Conservation (phyloP, 129 eudicot genomes). For the Silybum marianum region DNA sequence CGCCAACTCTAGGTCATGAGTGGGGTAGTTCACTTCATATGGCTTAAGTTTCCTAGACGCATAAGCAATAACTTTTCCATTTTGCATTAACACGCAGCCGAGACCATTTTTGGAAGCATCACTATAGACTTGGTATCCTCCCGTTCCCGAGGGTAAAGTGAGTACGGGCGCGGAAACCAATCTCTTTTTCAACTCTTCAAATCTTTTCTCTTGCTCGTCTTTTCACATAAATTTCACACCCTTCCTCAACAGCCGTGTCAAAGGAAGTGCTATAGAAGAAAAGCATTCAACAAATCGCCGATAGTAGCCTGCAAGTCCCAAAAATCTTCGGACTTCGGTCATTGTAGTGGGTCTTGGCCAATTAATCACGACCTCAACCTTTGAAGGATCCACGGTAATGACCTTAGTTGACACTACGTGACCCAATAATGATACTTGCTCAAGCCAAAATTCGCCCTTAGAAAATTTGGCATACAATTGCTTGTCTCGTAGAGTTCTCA, state of each 20-base stretch:
- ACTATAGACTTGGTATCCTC: not conserved
- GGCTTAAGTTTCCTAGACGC: too few relatives aligned
- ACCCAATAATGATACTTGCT: too few relatives aligned
- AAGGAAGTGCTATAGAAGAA: not conserved
- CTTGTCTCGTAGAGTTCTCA: too few relatives aligned
- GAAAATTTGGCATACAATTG: too few relatives aligned
- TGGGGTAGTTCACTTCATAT: not conserved
- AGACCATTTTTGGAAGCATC: too few relatives aligned
- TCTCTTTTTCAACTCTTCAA: too few relatives aligned
- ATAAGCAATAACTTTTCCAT: too few relatives aligned
- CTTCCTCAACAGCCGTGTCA: too few relatives aligned
- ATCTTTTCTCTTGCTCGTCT: too few relatives aligned
- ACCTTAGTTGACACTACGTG: not conserved
- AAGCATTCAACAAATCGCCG: not conserved
- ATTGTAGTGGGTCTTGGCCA: not conserved
- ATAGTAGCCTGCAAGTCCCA: not conserved
- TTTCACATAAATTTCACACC: too few relatives aligned
- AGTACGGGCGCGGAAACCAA: not conserved
- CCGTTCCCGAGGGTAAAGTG: not conserved
- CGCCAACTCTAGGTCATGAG: not conserved
- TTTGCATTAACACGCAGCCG: too few relatives aligned
- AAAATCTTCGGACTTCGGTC: not conserved
- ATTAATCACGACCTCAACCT: not conserved
- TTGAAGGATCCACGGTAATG: not conserved
- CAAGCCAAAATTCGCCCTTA: too few relatives aligned